These are phyloP conservation scores for Ophioceras dolichostomum DNA, from an alignment of 2,329 filamentous ascomycete species.

Conservation along the genomic window DNA sequence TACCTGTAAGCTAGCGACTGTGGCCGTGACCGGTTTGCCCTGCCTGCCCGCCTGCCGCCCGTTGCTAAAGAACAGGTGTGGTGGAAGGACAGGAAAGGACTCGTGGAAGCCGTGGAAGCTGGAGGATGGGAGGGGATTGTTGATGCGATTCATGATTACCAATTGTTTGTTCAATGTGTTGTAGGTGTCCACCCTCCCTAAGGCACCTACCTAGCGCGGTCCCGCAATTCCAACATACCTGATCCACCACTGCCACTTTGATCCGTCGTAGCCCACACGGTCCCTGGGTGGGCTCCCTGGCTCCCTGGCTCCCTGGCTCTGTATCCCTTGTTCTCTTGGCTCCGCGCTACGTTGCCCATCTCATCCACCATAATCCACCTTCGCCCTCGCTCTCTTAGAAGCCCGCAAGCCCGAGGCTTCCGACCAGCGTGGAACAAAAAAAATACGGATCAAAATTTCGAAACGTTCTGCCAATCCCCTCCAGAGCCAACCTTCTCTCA, in stretches of 20 bases:
- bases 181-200: too few relatives aligned
- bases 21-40: too few relatives aligned
- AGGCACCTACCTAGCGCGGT: neutral
- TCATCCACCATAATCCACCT: conserved; percentile 1
- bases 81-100: too few relatives aligned
- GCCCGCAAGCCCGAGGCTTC: conserved; percentile 2
- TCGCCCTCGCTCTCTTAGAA: conserved; percentile 3
- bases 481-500: neutral
- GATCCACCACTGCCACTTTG: too few relatives aligned
- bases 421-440: neutral
- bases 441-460: conserved; percentile 1
- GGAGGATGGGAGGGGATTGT: too few relatives aligned
- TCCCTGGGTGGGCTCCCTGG: neutral
- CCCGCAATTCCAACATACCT: conserved; percentile 3
- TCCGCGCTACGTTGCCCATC: neutral
- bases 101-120: too few relatives aligned
- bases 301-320: neutral
- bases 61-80: too few relatives aligned
- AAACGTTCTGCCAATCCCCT: neutral
- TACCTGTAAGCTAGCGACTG: too few relatives aligned
- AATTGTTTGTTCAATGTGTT: too few relatives aligned
- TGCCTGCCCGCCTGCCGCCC: too few relatives aligned
- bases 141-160: too few relatives aligned
- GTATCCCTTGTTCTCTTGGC: neutral
- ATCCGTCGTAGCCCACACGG: too few relatives aligned